These are phyloP conservation scores for Debaryomyces maramus DNA, from an alignment of 805 yeast genomes.

Conservation along the genomic window DNA sequence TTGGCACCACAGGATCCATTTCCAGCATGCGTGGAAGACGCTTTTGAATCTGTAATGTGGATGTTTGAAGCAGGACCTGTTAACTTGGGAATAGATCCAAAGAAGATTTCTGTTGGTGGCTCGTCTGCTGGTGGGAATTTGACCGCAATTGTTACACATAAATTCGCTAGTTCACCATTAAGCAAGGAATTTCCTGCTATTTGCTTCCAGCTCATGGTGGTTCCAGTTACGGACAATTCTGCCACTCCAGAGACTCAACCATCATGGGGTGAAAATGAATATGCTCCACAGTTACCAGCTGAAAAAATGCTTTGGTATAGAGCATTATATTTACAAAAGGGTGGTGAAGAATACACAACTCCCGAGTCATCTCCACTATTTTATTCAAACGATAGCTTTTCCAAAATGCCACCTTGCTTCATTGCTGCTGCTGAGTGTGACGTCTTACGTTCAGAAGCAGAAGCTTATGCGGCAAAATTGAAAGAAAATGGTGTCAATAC, in stretches of 20 bases:
- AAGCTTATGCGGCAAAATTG: constrained; percentile 41
- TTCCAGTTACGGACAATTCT: constrained; percentile 45
- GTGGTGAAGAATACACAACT: constrained; percentile 18
- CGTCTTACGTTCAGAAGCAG: constrained; percentile 45
- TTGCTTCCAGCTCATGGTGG: constrained; percentile 41
- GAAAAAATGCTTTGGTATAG: constrained; percentile 48
- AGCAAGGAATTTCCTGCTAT: constrained; percentile 29
- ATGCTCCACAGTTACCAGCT: constrained; percentile 46
- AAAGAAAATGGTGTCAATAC: constrained; percentile 35
- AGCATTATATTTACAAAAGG: constrained; percentile 38
- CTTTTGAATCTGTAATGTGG: constrained; percentile 37
- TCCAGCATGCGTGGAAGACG: constrained; percentile 49
- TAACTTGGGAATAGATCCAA: constrained; percentile 25
- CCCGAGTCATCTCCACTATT: constrained; percentile 44
- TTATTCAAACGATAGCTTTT: constrained; percentile 40
- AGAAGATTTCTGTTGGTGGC: constrained; percentile 43
- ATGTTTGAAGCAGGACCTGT: constrained; percentile 19
- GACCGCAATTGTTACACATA: constrained; percentile 37
- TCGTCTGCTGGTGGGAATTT: constrained; percentile 48
- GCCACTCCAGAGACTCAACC: constrained; percentile 33
- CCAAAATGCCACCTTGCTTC: constrained; percentile 39
- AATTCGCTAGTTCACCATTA: constrained; percentile 26
- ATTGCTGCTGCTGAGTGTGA: constrained; percentile 47
- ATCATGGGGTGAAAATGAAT: constrained; percentile 41
- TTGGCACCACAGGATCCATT: constrained; percentile 51